Base-by-base conservation (phyloP, 2,329 filamentous ascomycete species). In the Gnomoniopsis smithogilvyi region DNA sequence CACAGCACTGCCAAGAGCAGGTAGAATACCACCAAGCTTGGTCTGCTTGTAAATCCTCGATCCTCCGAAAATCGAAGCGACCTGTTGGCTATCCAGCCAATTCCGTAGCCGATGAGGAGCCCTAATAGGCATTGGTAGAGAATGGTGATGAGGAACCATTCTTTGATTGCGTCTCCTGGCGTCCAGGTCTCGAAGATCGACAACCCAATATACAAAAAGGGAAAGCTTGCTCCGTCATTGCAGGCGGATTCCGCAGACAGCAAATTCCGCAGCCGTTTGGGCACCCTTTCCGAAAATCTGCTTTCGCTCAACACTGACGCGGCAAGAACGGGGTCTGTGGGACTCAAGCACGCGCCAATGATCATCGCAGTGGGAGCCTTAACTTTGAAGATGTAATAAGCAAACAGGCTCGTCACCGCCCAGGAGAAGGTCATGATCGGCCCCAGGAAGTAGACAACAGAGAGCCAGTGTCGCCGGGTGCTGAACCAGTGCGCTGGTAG, bases 401-500 rank as follows among this genome's bases (percentile, higher is more conserved):
- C 75, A 2, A 90, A 65, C 6, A 89, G 71, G 60, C 82, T 84
- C 47, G 84, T 88, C 46, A 73, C 74, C 7, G 89, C 69, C 88
- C 87, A 90, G 86, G 90, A 90, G 53, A 75, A 72, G 2, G 80
- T 81, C 87, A 90, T 90, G 22, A 84, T 83, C 0, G 87, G 87
- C 0, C 86, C 86, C 2, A 90, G 78, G 15, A 90, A 75, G 3
- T 88, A 73, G 2, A 80, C 72, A 6, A 91, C 72, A 10, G 63
- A 63, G 17, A 51, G 50, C 49, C 54, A 50, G 50, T 62, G 54
- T 6, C 22, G 7, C 6, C 43, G 19, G 12, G 45, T 21, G 24
- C 52, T 43, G 48, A 71, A 70, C 53, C 70, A 71, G 48, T 61
- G 60, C 24, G 69, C 82, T 21, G 87, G 87, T 74, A 90, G 78